Percentiles rank a stretch among this genome's conserved stretches.
phyloP scores from a whole-genome alignment of 2,329 filamentous ascomycete genomes.

The Penicillium psychrosexuale region DNA sequence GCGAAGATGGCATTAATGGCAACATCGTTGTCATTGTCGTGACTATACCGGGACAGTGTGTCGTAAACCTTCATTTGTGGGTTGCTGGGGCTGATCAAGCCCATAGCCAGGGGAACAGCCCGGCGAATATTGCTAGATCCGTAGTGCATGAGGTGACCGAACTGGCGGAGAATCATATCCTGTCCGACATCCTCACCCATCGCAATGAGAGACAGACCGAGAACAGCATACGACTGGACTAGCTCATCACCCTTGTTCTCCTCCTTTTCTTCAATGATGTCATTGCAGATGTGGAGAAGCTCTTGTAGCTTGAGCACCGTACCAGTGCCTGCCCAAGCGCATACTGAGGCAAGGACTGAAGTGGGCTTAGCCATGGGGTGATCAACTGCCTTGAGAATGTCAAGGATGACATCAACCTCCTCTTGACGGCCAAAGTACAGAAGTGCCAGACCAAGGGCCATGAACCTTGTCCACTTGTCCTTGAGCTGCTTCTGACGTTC shows the following conservation, averaged over 20 bases:
- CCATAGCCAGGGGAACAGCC: slow-evolving; percentile 94
- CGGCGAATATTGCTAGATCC: slow-evolving; percentile 96
- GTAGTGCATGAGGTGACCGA: slow-evolving; percentile 98
- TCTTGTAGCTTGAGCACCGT: slow-evolving; percentile 97
- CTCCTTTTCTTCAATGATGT: slow-evolving; percentile 90
- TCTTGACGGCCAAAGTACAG: slow-evolving; percentile 96
- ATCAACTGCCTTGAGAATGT: slow-evolving; percentile 94
- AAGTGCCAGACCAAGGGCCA: slow-evolving; percentile 87
- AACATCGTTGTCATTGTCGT: slow-evolving; percentile 98
- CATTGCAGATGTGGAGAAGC: slow-evolving; percentile 95
- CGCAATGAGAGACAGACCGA: slow-evolving; percentile 88
- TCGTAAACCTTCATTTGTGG: slow-evolving; percentile 99
- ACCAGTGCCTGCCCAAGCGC: slow-evolving; percentile 95
- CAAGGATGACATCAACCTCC: slow-evolving; percentile 95
- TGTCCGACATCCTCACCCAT: slow-evolving; percentile 99
- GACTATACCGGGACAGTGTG: slow-evolving; percentile 92
- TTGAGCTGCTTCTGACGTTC: slow-evolving; percentile 87
- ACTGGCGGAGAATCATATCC: slow-evolving; percentile 97
- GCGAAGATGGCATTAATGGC: slow-evolving; percentile 98
- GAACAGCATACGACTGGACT: slow-evolving; percentile 90
- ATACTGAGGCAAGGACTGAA: slow-evolving; percentile 89
- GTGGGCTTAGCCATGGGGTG: slow-evolving; percentile 98
- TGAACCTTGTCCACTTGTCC: slow-evolving; percentile 97
- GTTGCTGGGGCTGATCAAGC: slow-evolving; percentile 93
- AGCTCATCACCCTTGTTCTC: slow-evolving; percentile 95